These are phyloP conservation scores for Leccinellum luteum DNA, from an alignment of 768 basidiomycete genomes.

Conservation along the genomic window DNA sequence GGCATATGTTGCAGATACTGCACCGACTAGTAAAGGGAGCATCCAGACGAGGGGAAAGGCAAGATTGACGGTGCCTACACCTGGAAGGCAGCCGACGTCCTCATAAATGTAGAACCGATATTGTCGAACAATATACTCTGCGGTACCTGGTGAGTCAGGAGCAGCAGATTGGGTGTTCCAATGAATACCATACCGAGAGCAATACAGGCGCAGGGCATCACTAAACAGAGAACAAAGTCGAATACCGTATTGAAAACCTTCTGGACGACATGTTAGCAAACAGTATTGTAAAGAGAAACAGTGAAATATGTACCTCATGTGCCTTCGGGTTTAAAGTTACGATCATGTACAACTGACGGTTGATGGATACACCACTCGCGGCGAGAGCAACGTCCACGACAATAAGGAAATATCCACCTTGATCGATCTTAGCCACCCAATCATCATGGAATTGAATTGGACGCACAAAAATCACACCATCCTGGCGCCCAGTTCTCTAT, in stretches of 20 bases:
- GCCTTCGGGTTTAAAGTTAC: conserved; percentile 22
- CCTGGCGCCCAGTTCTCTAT: conserved; percentile 33
- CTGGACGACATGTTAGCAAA: conserved; percentile 11
- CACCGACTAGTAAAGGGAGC: conserved; percentile 45
- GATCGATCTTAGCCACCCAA: neutral
- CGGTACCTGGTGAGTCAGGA: conserved; percentile 1
- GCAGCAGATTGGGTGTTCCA: neutral
- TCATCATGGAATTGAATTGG: neutral
- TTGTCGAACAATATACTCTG: conserved; percentile 49
- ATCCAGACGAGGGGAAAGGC: conserved; percentile 42
- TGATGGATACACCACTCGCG: conserved; percentile 44
- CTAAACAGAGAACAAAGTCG: conserved; percentile 31
- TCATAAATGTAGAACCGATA: conserved; percentile 52
- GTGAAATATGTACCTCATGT: conserved; percentile 6
- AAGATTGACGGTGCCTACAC: conserved; percentile 31
- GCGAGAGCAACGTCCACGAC: conserved; percentile 37
- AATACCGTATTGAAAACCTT: conserved; percentile 22
- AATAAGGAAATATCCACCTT: conserved; percentile 32
- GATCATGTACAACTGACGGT: conserved; percentile 48
- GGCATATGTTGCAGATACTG: conserved; percentile 43
- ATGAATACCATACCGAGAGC: conserved; percentile 24
- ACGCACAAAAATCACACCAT: conserved; percentile 59
- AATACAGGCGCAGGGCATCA: conserved; percentile 33
- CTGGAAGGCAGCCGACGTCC: conserved; percentile 44
- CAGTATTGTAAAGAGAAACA: neutral